phyloP scores from a whole-genome alignment of 1,284 basidiomycete genomes.

The Wallemia mellicola region DNA sequence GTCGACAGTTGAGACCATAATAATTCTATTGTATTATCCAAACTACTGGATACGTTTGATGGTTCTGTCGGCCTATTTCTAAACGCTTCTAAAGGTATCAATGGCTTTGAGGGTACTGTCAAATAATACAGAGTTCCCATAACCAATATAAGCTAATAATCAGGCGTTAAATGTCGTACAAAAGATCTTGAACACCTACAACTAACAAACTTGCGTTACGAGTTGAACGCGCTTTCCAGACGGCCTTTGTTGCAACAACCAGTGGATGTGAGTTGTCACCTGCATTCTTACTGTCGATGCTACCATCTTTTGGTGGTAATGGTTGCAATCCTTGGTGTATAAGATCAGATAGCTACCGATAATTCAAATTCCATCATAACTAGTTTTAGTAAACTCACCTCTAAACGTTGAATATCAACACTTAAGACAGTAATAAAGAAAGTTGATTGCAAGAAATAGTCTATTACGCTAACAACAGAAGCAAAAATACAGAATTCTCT shows the following conservation, averaged over 20 bases:
- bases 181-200: conserved; percentile 2
- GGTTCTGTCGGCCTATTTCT: too few relatives aligned
- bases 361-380: background rate
- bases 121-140: conserved; percentile 39
- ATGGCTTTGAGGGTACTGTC: conserved; percentile 22
- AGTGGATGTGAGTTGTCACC: conserved; percentile 15
- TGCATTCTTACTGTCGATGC: too few relatives aligned
- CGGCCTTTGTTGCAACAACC: background rate
- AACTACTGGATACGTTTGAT: too few relatives aligned
- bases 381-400: conserved; percentile 19
- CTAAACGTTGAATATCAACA: conserved; percentile 65
- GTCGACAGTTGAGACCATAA: too few relatives aligned
- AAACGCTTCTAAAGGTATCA: too few relatives aligned
- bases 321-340: conserved; percentile 31
- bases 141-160: conserved; percentile 37
- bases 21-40: too few relatives aligned
- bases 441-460: conserved; percentile 80
- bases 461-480: conserved; percentile 70
- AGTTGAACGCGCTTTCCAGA: conserved; percentile 5
- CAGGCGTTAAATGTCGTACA: conserved; percentile 2
- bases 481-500: conserved; percentile 82
- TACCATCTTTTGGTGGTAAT: too few relatives aligned
- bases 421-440: conserved; percentile 70
- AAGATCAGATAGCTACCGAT: conserved; percentile 37
- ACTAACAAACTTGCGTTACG: conserved; percentile 7